Base-by-base conservation (phyloP, 306 rosid genomes). In the Prosopis cineraria region DNA sequence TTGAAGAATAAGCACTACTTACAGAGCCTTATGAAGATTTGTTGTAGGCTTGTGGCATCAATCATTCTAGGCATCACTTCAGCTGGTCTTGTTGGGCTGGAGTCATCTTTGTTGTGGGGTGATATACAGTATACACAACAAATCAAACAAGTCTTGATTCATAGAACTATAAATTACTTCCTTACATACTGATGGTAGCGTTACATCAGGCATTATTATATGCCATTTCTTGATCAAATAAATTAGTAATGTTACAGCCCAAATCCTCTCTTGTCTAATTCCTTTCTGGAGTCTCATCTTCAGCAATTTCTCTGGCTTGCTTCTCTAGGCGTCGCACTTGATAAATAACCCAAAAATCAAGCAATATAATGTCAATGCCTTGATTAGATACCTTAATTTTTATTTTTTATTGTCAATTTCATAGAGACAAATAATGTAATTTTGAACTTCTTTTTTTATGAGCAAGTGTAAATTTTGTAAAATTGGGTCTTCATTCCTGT, bases 31-130 rank as follows among this genome's bases (percentile, higher is more conserved):
- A 71, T 67, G 76, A 73, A 52, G 84, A 44, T 74, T 83, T 68
- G 53, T 60, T 70, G 76, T 80, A 71, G n/a, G n/a, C n/a, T n/a
- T n/a, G n/a, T n/a, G n/a, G 83, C 79, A 72, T 64, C 81, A 50
- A 50, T 69, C 45, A 34, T 74, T 83, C 47, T 84, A 63, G 36
- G 37, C 65, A 10, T 56, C 34, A 4, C 3, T 25, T 3, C 25
- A 4, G 34, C 36, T 27, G 33, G n/a, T 4, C 64, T 56, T 11
- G 5, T 0, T 55, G 30, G 13, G 60, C 30, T 24, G 12, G 3
- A 13, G 3, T 56, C 64, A 11, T 10, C 11, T 25, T 19, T 5
- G 12, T 33, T 25, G 16, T 30, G 3, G 29, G 10, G 62, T 55
- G 16, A 24, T 22, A 24, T 53, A 24, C 29, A 53, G 11, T 22